Evolutionary conservation across 2,329 filamentous ascomycete genomes (phyloP), one percentile per base, ranked within the genome.

Genomic region (Aspergillus tubingensis): DNA sequence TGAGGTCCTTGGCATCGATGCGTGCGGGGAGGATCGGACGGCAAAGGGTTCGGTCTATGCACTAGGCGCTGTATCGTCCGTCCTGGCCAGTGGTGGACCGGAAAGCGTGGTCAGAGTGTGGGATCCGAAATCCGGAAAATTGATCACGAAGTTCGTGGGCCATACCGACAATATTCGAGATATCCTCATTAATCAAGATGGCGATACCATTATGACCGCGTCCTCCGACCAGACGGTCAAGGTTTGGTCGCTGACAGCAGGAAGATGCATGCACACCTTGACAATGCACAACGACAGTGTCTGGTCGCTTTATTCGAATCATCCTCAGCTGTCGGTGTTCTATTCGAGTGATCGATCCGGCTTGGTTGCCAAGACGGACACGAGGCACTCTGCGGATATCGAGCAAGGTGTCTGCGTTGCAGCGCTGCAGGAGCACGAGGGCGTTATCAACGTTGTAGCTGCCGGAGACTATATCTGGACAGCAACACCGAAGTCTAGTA

Each of bases 201-300:
- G 92, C 41, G 92, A 96, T 72, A 96, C 88, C 43, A 91, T 99
- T 68, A 86, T 99, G 82, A 96, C 94, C 0, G 93, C 92, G 13
- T 96, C 93, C 68, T 94, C 94, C 1, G 95, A 99, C 75, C 92
- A 96, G 78, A 98, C 95, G 0, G 89, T 99, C 80, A 99, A 99
- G 80, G 87, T 98, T 60, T 99, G 95, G 95, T 97, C 93, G 67
- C 88, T 98, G 68, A 95, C 91, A 10, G 94, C 92, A 21, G 95
- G 95, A 58, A 86, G 95, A 68, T 99, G 95, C 82, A 94, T 98
- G 89, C 92, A 97, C 77, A 99, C 95, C 0, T 85, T 99, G 68
- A 97, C 93, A 57, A 99, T 99, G 95, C 95, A 99, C 79, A 96
- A 96, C 72, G 92, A 96, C 72, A 97, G 93, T 73, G 91, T 99